A percentile compares a stretch with the other conserved stretches of the same genome.
These are phyloP conservation scores for Clarireedia paspali DNA, from an alignment of 2,329 filamentous ascomycete species.

Conservation along the genomic window DNA sequence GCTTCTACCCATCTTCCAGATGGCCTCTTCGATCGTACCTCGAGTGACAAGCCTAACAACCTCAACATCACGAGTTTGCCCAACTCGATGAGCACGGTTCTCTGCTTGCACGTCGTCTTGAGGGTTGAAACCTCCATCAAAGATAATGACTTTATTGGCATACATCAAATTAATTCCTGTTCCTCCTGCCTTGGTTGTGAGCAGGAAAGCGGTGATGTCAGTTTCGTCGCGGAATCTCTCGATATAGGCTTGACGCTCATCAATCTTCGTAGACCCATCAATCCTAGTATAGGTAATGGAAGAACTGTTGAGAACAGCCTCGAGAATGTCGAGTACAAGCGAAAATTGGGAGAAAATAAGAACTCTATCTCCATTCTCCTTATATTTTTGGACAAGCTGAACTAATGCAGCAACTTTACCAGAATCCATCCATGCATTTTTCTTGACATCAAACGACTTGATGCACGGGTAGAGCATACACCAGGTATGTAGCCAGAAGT, in stretches of 20 bases:
- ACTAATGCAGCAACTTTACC: constrained; percentile 83
- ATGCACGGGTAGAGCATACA: constrained; percentile 51
- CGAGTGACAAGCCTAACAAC: constrained; percentile 76
- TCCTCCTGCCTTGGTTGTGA: constrained; percentile 91
- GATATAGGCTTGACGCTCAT: constrained; percentile 78
- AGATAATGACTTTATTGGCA: constrained; percentile 96
- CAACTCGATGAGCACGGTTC: constrained; percentile 91
- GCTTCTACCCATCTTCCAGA: constrained; percentile 82
- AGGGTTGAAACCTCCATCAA: constrained; percentile 94
- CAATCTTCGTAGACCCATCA: constrained; percentile 75
- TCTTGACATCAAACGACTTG: constrained; percentile 46
- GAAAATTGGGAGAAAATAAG: constrained; percentile 93
- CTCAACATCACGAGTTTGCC: constrained; percentile 84
- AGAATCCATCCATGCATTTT: constrained; percentile 50
- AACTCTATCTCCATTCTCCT: constrained; percentile 73
- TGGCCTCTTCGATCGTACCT: constrained; percentile 85
- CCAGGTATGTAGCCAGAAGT: constrained; percentile 60
- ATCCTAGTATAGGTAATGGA: constrained; percentile 75
- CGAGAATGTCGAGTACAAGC: constrained; percentile 82
- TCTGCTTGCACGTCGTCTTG: constrained; percentile 98
- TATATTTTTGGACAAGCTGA: constrained; percentile 65
- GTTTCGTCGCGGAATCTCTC: constrained; percentile 74
- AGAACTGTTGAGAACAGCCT: constrained; percentile 68
- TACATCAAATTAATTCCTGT: constrained; percentile 93
- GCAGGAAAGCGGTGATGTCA: constrained; percentile 79